phyloP scores from a whole-genome alignment of 129 eudicot genomes.

The Arctium minus region DNA sequence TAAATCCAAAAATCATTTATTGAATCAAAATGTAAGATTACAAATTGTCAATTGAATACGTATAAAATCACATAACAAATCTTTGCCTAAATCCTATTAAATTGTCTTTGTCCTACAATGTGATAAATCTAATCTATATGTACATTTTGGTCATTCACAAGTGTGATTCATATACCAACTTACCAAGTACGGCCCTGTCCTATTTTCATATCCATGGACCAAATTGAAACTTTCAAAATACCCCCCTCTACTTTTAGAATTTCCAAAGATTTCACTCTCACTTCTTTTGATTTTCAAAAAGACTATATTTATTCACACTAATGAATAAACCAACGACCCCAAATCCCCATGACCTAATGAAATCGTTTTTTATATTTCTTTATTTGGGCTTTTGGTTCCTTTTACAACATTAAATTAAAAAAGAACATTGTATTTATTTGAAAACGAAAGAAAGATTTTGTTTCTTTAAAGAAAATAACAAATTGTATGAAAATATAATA shows the following conservation, averaged over 20 bases:
- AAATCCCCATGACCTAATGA: not conserved
- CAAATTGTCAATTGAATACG: conserved; percentile 3
- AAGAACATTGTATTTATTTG: not conserved
- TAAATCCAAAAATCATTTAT: conserved; percentile 23
- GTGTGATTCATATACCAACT: conserved; percentile 6
- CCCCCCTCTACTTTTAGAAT: conserved; percentile 5
- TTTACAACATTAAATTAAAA: not conserved
- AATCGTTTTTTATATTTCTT: not conserved
- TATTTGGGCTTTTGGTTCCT: not conserved
- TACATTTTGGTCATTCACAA: conserved; percentile 18
- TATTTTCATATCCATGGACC: not conserved
- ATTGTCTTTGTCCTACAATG: conserved; percentile 19
- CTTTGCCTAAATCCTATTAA: conserved; percentile 26
- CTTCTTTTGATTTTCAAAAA: not conserved
- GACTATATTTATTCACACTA: not conserved
- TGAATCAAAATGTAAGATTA: conserved; percentile 20
- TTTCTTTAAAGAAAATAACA: not conserved
- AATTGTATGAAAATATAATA: no score
- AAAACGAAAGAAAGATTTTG: not conserved
- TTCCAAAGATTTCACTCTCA: not conserved
- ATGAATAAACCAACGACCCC: not conserved
- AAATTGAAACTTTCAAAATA: not conserved
- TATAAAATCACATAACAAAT: conserved; percentile 22
- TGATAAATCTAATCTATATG: not conserved
- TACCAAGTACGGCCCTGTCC: conserved; percentile 7